Base-by-base conservation (phyloP, 2,329 filamentous ascomycete genomes). In the Dryadomyces sulphureus region DNA sequence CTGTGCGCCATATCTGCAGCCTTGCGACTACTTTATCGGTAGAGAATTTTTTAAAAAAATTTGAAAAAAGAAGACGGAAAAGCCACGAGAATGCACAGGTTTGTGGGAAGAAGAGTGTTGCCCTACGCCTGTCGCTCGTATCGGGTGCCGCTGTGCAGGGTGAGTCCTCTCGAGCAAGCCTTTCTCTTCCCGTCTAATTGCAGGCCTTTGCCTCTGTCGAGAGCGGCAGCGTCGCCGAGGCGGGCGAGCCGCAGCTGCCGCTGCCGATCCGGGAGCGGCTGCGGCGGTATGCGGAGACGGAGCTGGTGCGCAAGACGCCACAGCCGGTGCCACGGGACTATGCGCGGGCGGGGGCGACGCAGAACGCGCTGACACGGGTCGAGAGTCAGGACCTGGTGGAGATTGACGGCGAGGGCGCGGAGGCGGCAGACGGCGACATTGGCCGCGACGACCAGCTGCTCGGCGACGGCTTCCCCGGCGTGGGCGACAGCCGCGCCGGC, bases 201-300 rank as follows among this genome's bases (percentile, higher is more conserved):
- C 7, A 32, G 27, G 27, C 9, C 27, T 8, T 32, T 32, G 27
- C 27, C 2, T 38, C 17, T 38, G 36, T 22, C 36, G 7, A 22
- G 19, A 14, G 3, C 21, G 36, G 35, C 17, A 35, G 14, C 39
- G 7, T n/a, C 6, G 17, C n/a, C n/a, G n/a, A n/a, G n/a, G n/a
- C n/a, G 20, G 27, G 1, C 34, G 9, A 3, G 27, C 6, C 4
- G 17, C 20, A 5, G n/a, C 19, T 16, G 6, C 39, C 19, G 7
- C 34, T 22, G 11, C 48, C 49, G 2, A 66, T 72, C 38, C 65
- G 69, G 34, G 53, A 66, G 34, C 60, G 60, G 14, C 59, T 74
- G 22, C 60, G 60, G 24, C 50, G 55, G 52, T 72, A 45, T 21
- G 48, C 21, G 17, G 25, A 22, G 4, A 17, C 21, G 6, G 25